Base-by-base conservation (phyloP, 2,329 filamentous ascomycete species). In the Aureobasidium sp. region DNA sequence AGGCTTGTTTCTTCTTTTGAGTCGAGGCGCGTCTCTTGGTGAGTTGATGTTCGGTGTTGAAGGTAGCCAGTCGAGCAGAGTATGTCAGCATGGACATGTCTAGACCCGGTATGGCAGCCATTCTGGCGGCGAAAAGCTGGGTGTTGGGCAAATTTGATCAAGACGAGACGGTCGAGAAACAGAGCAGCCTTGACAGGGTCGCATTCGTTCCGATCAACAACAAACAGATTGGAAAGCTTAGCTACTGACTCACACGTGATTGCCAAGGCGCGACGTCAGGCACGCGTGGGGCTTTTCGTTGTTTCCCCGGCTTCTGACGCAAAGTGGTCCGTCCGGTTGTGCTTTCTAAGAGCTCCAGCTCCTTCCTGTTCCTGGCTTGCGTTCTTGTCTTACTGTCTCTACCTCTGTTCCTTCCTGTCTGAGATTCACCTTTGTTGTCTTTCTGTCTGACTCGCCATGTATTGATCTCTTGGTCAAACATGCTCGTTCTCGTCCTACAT, bases 21-120 rank as follows among this genome's bases (percentile, higher is more conserved):
- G 81, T 84, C 13, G 90, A 94, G 34, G 83, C 81, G 71, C 89
- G 83, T 69, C 90, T 86, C 74, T 90, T 90, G 44, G 82, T 77
- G 41, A 82, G 77, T 13, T 83, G 81, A 61, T 89, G 82, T 2
- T 84, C 75, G 60, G 79, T 79, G 56, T 88, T 82, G 74, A 97
- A 99, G 12, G 91, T 93, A 36, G 86, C 86, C 39, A 97, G 77
- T 52, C 94, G 55, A 5, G 37, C 62, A 20, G 37, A 15, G 17
- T 36, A 55, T 41, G 60, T 56, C 48, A 62, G 20, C 34, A 56
- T 55, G 9, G 61, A 63, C 47, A 34, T 24, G 27, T 63, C 61
- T 13, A 63, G 46, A 8, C 46, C 36, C 24, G 57, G 26, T 60
- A 51, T 34, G 24, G 57, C 57, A 8, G 57, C 44, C 57, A 60